A percentile compares a stretch with the other conserved stretches of the same genome.
Conservation (phyloP, 164 flowering plant genomes). For the Aristolochia californica region DNA sequence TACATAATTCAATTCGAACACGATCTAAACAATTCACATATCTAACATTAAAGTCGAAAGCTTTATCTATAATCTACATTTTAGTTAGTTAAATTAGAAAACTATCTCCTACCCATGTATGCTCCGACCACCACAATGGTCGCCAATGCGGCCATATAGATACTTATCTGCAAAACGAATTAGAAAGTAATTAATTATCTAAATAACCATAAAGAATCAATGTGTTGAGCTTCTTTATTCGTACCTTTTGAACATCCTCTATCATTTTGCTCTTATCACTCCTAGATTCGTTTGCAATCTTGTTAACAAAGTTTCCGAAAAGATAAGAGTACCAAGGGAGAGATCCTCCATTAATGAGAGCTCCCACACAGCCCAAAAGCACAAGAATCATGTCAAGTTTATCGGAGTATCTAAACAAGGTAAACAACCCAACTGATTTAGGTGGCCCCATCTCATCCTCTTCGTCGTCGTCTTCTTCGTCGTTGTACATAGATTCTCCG, state of each 20-base stretch:
- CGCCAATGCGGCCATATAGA: conserved; percentile 48
- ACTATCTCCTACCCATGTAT: conserved; percentile 44
- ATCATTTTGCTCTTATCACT: conserved; percentile 37
- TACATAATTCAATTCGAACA: no score
- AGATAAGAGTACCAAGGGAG: conserved; percentile 69
- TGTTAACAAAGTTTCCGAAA: conserved; percentile 56
- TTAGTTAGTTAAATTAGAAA: no score
- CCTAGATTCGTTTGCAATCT: conserved; percentile 29
- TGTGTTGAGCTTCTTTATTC: no score
- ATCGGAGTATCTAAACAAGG: conserved; percentile 56
- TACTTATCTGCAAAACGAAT: conserved; percentile 28
- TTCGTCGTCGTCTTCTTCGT: conserved; percentile 31
- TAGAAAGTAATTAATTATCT: not conserved
- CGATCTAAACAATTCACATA: no score
- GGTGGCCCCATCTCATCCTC: conserved; percentile 25
- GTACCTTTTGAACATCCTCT: conserved; percentile 48
- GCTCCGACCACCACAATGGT: conserved; percentile 64
- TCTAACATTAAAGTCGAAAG: no score
- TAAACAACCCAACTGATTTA: conserved; percentile 35
- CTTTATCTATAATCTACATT: no score
- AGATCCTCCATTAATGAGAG: conserved; percentile 71
- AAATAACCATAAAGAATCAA: not conserved
- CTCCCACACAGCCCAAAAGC: conserved; percentile 57
- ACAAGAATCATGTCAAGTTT: conserved; percentile 47
- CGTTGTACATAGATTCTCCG: conserved; percentile 9